A percentile compares a stretch with the other conserved stretches of the same genome.
phyloP scores from a whole-genome alignment of 2,329 filamentous ascomycete genomes.

The Pseudopyricularia cyperi region DNA sequence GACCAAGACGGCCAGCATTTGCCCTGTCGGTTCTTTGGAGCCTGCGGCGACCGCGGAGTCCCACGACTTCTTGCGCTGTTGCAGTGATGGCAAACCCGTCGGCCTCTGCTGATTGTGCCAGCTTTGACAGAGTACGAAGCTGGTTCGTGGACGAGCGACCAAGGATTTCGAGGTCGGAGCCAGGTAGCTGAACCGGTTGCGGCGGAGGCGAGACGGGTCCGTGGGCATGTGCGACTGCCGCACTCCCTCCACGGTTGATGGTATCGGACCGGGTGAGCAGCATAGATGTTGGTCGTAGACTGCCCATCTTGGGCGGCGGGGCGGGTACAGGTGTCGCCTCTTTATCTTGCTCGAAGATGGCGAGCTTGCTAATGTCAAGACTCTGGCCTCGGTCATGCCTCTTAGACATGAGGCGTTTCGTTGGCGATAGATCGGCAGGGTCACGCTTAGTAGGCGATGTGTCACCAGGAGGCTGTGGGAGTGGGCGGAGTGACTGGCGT shows the following conservation, averaged over 20 bases:
- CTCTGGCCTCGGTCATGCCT: constrained; percentile 42
- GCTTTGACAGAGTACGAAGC: constrained; percentile 71
- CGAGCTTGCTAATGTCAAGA: constrained; percentile 45
- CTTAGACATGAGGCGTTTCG: constrained; percentile 8
- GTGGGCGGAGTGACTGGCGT: constrained; percentile 64
- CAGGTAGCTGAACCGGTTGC: constrained; percentile 36
- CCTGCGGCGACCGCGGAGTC: constrained; percentile 70
- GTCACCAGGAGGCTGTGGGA: constrained; percentile 50
- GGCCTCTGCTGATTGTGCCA: constrained; percentile 60
- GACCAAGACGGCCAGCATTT: constrained; percentile 30
- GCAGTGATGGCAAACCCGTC: constrained; percentile 73
- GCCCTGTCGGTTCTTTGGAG: constrained; percentile 59
- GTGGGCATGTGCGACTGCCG: constrained; percentile 16
- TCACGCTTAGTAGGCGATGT: constrained; percentile 11
- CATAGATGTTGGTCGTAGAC: constrained; percentile 47
- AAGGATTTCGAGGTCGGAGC: constrained; percentile 67
- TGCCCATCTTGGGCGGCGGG: constrained; percentile 26
- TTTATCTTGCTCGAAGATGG: constrained; percentile 20
- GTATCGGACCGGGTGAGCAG: constrained; percentile 45
- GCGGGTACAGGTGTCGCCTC: constrained; percentile 14
- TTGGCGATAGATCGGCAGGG: constrained; percentile 13
- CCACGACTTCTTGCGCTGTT: constrained; percentile 73
- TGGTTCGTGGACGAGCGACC: constrained; percentile 85
- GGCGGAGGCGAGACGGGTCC: constrained; percentile 15
- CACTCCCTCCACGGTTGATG: constrained; percentile 22